Evolutionary conservation across 2,329 filamentous ascomycete species (phyloP).

Genomic region (Xylaria hypoxylon): DNA sequence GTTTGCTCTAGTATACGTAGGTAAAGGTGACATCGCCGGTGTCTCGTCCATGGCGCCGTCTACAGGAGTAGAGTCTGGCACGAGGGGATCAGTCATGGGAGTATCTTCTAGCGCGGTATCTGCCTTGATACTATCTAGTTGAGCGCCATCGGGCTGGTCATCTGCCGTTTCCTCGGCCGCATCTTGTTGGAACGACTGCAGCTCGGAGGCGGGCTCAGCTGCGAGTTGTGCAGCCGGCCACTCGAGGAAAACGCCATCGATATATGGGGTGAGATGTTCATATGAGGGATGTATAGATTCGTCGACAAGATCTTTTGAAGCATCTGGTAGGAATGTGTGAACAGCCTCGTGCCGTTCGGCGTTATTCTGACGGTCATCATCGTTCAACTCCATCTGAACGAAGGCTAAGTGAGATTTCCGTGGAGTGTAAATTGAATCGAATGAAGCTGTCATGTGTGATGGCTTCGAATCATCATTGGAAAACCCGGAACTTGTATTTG

Average conservation of each 20-base stretch:
- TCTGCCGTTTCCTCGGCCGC: constrained; percentile 30
- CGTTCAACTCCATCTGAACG: not conserved
- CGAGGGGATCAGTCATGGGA: constrained; percentile 44
- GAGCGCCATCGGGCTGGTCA: constrained; percentile 31
- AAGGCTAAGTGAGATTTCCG: constrained; percentile 13
- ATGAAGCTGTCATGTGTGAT: constrained; percentile 27
- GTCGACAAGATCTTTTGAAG: constrained; percentile 1
- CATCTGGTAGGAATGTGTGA: constrained; percentile 2
- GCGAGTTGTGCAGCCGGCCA: constrained; percentile 44
- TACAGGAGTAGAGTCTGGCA: constrained; percentile 41
- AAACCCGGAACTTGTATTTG: constrained; percentile 46
- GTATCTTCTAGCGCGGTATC: constrained; percentile 43
- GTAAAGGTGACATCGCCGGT: constrained; percentile 46
- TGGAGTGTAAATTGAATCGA: constrained; percentile 22
- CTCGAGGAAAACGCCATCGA: constrained; percentile 41
- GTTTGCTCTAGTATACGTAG: constrained; percentile 52
- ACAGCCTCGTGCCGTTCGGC: constrained; percentile 6
- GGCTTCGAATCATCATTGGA: constrained; percentile 44
- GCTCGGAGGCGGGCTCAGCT: constrained; percentile 37
- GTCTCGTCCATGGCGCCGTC: constrained; percentile 50
- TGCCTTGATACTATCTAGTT: constrained; percentile 20
- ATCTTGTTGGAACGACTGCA: constrained; percentile 29
- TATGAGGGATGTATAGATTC: constrained; percentile 36
- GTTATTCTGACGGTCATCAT: constrained; percentile 10
- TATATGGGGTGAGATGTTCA: constrained; percentile 49